These are phyloP conservation scores for Magnolia changhungtana DNA, from an alignment of 164 flowering plant genomes.

Conservation along the genomic window DNA sequence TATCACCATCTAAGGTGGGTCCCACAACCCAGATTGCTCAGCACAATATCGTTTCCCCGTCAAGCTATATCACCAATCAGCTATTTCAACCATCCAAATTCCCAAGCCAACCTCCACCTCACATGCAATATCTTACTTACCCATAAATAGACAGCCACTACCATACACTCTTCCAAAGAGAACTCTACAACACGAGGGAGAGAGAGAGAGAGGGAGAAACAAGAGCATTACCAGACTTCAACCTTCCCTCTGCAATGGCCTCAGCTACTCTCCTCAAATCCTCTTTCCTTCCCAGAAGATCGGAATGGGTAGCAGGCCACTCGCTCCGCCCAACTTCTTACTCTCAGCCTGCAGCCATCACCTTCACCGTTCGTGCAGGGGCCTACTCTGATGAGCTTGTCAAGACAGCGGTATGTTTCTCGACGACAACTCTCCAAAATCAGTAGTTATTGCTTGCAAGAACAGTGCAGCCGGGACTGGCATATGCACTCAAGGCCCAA, in stretches of 20 bases:
- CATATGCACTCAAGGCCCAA: too few relatives aligned
- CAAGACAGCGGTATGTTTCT: slow-evolving; percentile 38
- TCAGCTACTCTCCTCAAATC: slow-evolving; percentile 36
- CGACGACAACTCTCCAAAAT: not conserved
- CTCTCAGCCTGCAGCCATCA: slow-evolving; percentile 12
- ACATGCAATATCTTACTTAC: not conserved
- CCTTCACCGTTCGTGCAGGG: slow-evolving; percentile 25
- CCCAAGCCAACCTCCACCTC: not conserved
- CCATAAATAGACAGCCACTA: too few relatives aligned
- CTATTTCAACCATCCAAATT: slow-evolving; percentile 4
- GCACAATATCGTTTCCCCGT: not conserved
- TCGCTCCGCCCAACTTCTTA: slow-evolving; percentile 19
- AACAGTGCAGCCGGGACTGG: too few relatives aligned
- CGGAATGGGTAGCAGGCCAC: slow-evolving; percentile 33
- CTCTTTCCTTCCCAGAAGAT: slow-evolving; percentile 25
- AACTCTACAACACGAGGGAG: too few relatives aligned
- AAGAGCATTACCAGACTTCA: not conserved
- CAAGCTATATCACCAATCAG: not conserved
- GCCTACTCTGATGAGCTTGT: slow-evolving; percentile 42
- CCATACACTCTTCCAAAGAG: too few relatives aligned
- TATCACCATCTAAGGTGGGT: too few relatives aligned
- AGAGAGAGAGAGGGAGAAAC: too few relatives aligned
- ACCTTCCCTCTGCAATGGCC: slow-evolving; percentile 17
- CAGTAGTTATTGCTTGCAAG: too few relatives aligned
- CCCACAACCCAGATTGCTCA: too few relatives aligned